phyloP scores from a whole-genome alignment of 2,329 filamentous ascomycete species.

The Calonectria pseudoturangicola region DNA sequence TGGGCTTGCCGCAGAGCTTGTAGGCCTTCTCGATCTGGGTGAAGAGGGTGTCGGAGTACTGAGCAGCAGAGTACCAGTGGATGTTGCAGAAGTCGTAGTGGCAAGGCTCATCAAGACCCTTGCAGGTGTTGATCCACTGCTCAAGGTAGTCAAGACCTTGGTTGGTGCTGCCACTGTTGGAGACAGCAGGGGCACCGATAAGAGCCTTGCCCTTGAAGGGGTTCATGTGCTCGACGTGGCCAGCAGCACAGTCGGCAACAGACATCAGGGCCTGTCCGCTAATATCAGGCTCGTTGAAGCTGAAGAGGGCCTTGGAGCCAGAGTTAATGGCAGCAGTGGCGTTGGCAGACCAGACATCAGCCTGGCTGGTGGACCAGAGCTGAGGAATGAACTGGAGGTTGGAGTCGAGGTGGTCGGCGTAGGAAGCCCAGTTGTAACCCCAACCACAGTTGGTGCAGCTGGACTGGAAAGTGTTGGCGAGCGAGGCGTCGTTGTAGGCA shows the following conservation, averaged over 20 bases:
- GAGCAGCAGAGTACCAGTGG: conserved; percentile 77
- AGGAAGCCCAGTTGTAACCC: conserved; percentile 81
- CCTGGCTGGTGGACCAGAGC: conserved; percentile 75
- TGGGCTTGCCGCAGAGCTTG: conserved; percentile 66
- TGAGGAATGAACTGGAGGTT: conserved; percentile 78
- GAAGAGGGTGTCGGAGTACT: conserved; percentile 71
- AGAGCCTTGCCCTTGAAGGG: conserved; percentile 70
- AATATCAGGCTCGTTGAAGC: conserved; percentile 84
- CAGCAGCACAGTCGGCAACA: conserved; percentile 69
- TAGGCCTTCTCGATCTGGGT: conserved; percentile 70
- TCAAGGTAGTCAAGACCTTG: conserved; percentile 76
- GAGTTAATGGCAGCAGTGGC: conserved; percentile 70
- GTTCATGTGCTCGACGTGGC: conserved; percentile 74
- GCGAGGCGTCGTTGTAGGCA: conserved; percentile 77
- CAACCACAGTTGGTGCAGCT: conserved; percentile 69
- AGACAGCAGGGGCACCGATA: conserved; percentile 77
- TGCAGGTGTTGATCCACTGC: conserved; percentile 71
- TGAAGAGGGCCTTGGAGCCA: conserved; percentile 75
- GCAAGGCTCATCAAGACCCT: conserved; percentile 64
- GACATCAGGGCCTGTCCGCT: conserved; percentile 74
- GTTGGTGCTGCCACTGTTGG: conserved; percentile 71
- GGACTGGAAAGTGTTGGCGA: conserved; percentile 70
- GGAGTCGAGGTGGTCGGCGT: conserved; percentile 63
- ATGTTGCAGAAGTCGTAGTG: conserved; percentile 75
- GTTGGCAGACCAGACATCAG: conserved; percentile 69